Conservation (phyloP, 1,284 basidiomycete species). For the Tylopilus sp. region DNA sequence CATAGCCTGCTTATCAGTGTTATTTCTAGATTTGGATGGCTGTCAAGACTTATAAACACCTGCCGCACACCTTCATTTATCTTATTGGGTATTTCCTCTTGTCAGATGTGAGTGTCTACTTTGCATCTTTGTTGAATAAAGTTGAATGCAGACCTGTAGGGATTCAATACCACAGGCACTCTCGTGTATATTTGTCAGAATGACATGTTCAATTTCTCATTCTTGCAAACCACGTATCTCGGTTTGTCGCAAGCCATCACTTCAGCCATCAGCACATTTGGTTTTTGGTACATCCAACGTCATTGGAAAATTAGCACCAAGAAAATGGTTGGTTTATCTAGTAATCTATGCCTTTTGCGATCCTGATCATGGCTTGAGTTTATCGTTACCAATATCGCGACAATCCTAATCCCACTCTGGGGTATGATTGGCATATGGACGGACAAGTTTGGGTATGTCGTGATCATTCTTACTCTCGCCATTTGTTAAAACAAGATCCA, state of each 20-base stretch:
- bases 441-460: slow-evolving; percentile 68
- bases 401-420: slow-evolving; percentile 85
- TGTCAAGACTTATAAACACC: slow-evolving; percentile 73
- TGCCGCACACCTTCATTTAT: slow-evolving; percentile 83
- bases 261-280: slow-evolving; percentile 76
- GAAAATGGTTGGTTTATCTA: slow-evolving; percentile 64
- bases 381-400: slow-evolving; percentile 79
- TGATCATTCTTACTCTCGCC: background rate
- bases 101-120: slow-evolving; percentile 62
- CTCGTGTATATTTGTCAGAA: slow-evolving; percentile 84
- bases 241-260: slow-evolving; percentile 79
- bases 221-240: slow-evolving; percentile 83
- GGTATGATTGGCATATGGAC: slow-evolving; percentile 92
- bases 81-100: slow-evolving; percentile 82
- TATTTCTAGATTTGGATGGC: slow-evolving; percentile 77
- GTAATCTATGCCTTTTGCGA: background rate
- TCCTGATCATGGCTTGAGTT: slow-evolving; percentile 58
- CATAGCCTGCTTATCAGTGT: too few relatives aligned
- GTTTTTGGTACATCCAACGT: slow-evolving; percentile 85
- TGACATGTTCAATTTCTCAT: slow-evolving; percentile 77
- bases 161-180: slow-evolving; percentile 83
- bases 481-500: background rate
- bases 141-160: slow-evolving; percentile 50
- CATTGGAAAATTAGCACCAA: slow-evolving; percentile 83
- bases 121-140: background rate